Percentiles rank a stretch among this genome's conserved stretches.
Conservation (phyloP, 352 stramenopile species). For the Peronospora belbahrii region DNA sequence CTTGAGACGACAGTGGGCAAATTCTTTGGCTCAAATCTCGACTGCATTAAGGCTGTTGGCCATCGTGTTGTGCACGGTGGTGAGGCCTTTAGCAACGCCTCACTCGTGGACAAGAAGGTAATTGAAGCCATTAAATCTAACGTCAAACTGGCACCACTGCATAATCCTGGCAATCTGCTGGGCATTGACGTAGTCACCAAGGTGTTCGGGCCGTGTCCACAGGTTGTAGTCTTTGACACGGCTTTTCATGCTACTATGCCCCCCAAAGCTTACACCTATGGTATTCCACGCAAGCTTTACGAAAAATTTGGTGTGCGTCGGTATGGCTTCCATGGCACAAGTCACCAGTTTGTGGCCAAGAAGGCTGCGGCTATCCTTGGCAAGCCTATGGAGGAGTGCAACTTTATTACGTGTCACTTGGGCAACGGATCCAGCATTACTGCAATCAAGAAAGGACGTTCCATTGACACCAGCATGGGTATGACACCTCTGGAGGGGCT, state of each 20-base stretch:
- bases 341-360: slow-evolving; percentile 77
- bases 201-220: slow-evolving; percentile 57
- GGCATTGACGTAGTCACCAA: slow-evolving; percentile 79
- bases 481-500: slow-evolving; percentile 85
- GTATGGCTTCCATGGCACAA: slow-evolving; percentile 89
- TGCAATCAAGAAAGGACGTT: slow-evolving; percentile 62
- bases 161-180: slow-evolving; percentile 84
- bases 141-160: slow-evolving; percentile 64
- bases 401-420: slow-evolving; percentile 84
- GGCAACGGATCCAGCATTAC: slow-evolving; percentile 84
- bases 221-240: slow-evolving; percentile 89
- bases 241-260: slow-evolving; percentile 86
- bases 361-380: slow-evolving; percentile 51
- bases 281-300: slow-evolving; percentile 72
- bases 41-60: slow-evolving; percentile 64
- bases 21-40: slow-evolving; percentile 49
- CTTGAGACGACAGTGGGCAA: slow-evolving; percentile 50
- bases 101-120: slow-evolving; percentile 45
- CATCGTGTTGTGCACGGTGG: slow-evolving; percentile 87
- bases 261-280: slow-evolving; percentile 74
- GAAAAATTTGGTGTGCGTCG: slow-evolving; percentile 74
- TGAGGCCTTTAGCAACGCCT: slow-evolving; percentile 55
- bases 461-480: slow-evolving; percentile 87
- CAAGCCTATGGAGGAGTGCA: slow-evolving; percentile 49
- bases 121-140: slow-evolving; percentile 52